Evolutionary conservation across 148 eudicot species (phyloP).

Genomic region (Amaranthus palmeri): DNA sequence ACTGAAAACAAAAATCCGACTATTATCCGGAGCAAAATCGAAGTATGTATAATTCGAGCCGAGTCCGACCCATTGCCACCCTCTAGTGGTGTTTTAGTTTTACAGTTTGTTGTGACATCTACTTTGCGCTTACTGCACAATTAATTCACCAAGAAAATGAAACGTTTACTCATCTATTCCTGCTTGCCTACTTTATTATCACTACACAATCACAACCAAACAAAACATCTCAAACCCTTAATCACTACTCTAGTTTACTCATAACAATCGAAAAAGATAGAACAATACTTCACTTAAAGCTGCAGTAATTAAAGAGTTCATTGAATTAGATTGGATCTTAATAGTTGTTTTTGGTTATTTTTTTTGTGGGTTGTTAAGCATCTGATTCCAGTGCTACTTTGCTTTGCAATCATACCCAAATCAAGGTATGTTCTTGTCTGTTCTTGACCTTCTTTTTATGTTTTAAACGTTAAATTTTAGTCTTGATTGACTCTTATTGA

Average conservation of each 20-base stretch:
- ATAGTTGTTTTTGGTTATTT: conserved; percentile 4
- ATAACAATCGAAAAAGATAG: not conserved
- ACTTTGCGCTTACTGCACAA: not conserved
- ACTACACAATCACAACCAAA: not conserved
- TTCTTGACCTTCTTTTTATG: not conserved
- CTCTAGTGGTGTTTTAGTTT: not conserved
- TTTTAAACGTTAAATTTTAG: conserved; percentile 5
- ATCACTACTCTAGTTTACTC: not conserved
- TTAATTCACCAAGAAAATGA: not conserved
- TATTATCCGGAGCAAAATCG: not conserved
- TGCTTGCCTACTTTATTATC: not conserved
- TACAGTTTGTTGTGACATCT: conserved; percentile 19
- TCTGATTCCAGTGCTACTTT: conserved; percentile 8
- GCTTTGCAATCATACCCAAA: conserved; percentile 3
- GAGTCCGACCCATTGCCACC: too few relatives aligned
- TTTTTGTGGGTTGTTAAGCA: conserved; percentile 2
- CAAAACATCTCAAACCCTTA: not conserved
- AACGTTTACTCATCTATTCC: not conserved
- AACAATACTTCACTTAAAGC: too few relatives aligned
- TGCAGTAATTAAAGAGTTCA: not conserved
- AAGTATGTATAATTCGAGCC: not conserved
- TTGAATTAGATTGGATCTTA: conserved; percentile 20
- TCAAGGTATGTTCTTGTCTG: conserved; percentile 15
- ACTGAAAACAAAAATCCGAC: not conserved
- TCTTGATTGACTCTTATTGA: conserved; percentile 24